phyloP scores from a whole-genome alignment of 208 protist genomes.

The Acanthamoeba healyi region DNA sequence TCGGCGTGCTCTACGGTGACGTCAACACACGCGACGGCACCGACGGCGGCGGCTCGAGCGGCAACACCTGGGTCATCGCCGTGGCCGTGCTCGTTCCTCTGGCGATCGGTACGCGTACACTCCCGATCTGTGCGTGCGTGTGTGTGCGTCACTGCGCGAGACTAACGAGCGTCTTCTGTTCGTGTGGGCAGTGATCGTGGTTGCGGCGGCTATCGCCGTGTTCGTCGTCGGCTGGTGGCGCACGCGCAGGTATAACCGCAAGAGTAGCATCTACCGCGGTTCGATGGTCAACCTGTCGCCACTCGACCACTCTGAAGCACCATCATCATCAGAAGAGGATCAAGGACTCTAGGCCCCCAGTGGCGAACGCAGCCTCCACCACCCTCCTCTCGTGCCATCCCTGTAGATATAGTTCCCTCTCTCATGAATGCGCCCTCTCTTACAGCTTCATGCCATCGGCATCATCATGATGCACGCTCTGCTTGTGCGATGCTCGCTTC shows the following conservation, averaged over 20 bases:
- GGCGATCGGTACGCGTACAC: not conserved
- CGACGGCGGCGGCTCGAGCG: not conserved
- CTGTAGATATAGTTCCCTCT: too few species aligned
- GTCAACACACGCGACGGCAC: not conserved
- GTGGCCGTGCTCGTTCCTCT: not conserved
- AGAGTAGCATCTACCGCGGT: not conserved
- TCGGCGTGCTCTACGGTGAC: conserved; percentile 5
- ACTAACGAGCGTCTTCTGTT: not conserved
- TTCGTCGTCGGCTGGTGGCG: not conserved
- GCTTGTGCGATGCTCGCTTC: too few species aligned
- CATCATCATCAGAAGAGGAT: too few species aligned
- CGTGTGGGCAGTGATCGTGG: not conserved
- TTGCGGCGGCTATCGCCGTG: not conserved
- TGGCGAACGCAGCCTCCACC: too few species aligned
- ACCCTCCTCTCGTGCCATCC: too few species aligned
- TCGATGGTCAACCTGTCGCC: not conserved
- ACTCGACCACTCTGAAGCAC: not conserved
- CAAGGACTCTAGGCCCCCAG: too few species aligned
- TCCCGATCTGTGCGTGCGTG: not conserved
- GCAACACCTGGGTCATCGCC: conserved; percentile 27
- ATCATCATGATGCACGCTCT: too few species aligned
- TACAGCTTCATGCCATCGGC: too few species aligned
- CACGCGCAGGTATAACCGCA: not conserved
- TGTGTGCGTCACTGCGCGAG: not conserved
- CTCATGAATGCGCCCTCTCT: too few species aligned